A percentile compares a stretch with the other conserved stretches of the same genome.
phyloP scores from a whole-genome alignment of 345 rosid species.

The Lumnitzera racemosa region DNA sequence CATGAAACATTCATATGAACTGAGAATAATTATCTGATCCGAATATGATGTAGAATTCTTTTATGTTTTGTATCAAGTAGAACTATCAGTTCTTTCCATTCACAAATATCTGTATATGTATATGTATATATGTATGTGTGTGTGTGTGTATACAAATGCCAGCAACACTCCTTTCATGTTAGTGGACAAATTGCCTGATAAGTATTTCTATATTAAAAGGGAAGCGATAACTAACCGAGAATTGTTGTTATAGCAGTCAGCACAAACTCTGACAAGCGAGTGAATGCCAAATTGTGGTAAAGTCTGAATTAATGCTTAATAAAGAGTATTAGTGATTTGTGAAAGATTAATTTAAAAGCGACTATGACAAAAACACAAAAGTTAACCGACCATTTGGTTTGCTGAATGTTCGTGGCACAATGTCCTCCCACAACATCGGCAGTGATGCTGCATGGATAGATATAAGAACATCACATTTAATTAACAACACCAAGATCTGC shows the following conservation, averaged over 20 bases:
- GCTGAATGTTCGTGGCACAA: slow-evolving; percentile 72
- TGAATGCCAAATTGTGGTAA: slow-evolving; percentile 58
- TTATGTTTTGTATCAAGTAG: too few species aligned
- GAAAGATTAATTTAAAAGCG: neutral
- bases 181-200: neutral
- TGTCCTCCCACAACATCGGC: slow-evolving; percentile 70
- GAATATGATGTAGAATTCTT: too few species aligned
- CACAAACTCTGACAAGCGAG: slow-evolving; percentile 52
- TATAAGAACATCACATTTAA: neutral
- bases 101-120: too few species aligned
- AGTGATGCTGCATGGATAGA: slow-evolving; percentile 55
- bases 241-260: slow-evolving; percentile 48
- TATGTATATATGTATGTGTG: too few species aligned
- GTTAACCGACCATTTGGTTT: slow-evolving; percentile 46
- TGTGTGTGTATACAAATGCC: too few species aligned
- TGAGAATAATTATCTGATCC: too few species aligned
- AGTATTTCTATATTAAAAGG: neutral
- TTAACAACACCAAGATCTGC: too few species aligned
- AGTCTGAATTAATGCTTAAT: slow-evolving; percentile 22
- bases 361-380: neutral
- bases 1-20: too few species aligned
- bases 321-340: slow-evolving; percentile 8
- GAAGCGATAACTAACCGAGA: slow-evolving; percentile 23
- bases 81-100: too few species aligned
- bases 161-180: too few species aligned